Base-by-base conservation (phyloP, 2,329 filamentous ascomycete species). In the Phialophora chinensis region DNA sequence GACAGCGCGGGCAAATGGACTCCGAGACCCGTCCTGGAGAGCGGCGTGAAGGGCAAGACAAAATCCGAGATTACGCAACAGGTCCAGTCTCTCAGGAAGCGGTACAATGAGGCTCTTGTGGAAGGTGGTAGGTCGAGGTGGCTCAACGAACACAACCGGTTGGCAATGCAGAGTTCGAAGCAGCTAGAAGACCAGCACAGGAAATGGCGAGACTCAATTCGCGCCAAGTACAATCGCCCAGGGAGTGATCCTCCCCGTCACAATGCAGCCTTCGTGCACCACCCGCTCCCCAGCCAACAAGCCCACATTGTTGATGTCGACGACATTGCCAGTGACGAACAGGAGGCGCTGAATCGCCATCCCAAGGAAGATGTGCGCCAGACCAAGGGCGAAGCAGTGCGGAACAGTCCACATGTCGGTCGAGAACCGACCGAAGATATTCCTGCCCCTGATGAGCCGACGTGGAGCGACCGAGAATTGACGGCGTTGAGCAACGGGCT, bases 401-500 rank as follows among this genome's bases (percentile, higher is more conserved):
- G 11, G 5, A 29, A 27, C 62, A 58, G 70, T 53, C 54, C 53
- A 8, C 23, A 52, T 35, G 4, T 52, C 10, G 23, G 27, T 35
- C 47, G 67, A 62, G 55, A 68, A 50, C 25, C 58, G 5, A 69
- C 69, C 1, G 64, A 68, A 62, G 69, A 72, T 3, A 71, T 70
- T 38, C 69, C 69, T 29, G 54, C 65, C 25, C 63, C 65, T 11
- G 47, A 17, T n/a, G 47, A 66, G 12, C 31, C 17, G 50, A 52
- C 62, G 52, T 78, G 74, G 74, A 72, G 69, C 1, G 61, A 73
- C 4, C 62, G 64, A 3, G 74, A 77, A 58, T 67, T 65, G 5
- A 11, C 20, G 6, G 71, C 71, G 20, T 67, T 78, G 5, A n/a
- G 75, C 0, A 66, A 74, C 25, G 75, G 74, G 8, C 63, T 78